These are phyloP conservation scores for Strobilomyces confusus DNA, from an alignment of 768 basidiomycete species.

Conservation along the genomic window DNA sequence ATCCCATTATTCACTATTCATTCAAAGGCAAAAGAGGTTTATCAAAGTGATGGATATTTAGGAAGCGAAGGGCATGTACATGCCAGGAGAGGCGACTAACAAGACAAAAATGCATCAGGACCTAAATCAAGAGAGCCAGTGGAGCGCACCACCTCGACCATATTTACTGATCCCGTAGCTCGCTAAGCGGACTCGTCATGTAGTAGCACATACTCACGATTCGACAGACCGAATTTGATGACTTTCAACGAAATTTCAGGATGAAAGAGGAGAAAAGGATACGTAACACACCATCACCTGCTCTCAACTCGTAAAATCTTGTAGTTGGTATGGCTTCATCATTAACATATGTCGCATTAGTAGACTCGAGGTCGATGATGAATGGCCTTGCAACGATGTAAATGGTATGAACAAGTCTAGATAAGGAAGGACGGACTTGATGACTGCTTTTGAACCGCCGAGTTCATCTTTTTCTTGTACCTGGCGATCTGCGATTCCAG, in stretches of 20 bases:
- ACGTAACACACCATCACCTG: slow-evolving; percentile 64
- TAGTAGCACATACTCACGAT: slow-evolving; percentile 79
- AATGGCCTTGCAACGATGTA: slow-evolving; percentile 63
- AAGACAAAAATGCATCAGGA: neutral
- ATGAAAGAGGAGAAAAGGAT: neutral
- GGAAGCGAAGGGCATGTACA: too few species aligned
- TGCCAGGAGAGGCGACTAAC: neutral
- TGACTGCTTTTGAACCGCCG: slow-evolving; percentile 67
- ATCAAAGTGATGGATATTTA: too few species aligned
- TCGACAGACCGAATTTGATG: slow-evolving; percentile 80
- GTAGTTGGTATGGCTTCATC: slow-evolving; percentile 79
- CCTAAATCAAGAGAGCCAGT: neutral
- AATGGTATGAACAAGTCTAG: slow-evolving; percentile 4
- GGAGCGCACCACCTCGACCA: neutral
- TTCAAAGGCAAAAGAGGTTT: too few species aligned
- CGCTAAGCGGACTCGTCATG: slow-evolving; percentile 66
- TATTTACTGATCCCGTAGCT: neutral
- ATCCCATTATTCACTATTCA: too few species aligned
- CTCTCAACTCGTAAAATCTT: slow-evolving; percentile 80
- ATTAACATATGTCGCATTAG: slow-evolving; percentile 93
- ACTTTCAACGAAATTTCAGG: slow-evolving; percentile 41
- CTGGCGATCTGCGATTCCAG: slow-evolving; percentile 58
- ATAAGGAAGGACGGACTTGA: slow-evolving; percentile 62
- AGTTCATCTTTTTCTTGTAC: slow-evolving; percentile 86
- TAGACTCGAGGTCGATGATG: slow-evolving; percentile 97